Base-by-base conservation (phyloP, 2,329 filamentous ascomycete genomes). In the Talaromyces pinophilus region DNA sequence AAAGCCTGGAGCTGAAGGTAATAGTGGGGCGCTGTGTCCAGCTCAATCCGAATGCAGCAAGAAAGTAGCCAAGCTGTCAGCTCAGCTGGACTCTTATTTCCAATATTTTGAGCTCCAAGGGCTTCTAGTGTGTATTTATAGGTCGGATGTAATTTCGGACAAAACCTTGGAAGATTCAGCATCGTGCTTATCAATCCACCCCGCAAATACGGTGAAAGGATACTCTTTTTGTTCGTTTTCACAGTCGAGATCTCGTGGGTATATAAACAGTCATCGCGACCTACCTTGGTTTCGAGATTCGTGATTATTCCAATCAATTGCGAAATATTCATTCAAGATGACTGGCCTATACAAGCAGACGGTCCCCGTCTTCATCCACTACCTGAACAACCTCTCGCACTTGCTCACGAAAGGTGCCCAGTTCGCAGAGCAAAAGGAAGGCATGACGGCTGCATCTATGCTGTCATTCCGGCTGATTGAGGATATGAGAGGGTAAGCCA, bases 351-450 rank as follows among this genome's bases (percentile, higher is more conserved):
- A 74, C 76, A 73, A 76, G 22, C 68, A 78, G 65, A 76, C 75
- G 66, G 72, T 86, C 67, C 76, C 78, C 0, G 72, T 80, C 60
- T 75, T 83, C 69, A 76, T 83, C 71, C 71, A 72, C 19, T 76
- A 76, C 64, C 75, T 86, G 28, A 76, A 78, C 3, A 81, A 78
- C 65, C 76, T 84, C 35, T 70, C 75, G 19, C 69, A 71, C 54
- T 72, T 84, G 67, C 79, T 86, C 67, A 72, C 76, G 42, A 82
- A 83, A 69, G 83, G 73, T 64, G 77, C 81, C 67, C 68, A 73
- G 3, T 78, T 81, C 67, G 77, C 77, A 64, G 72, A 79, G 30
- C 72, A 79, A 42, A 78, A 80, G 25, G 70, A 70, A 17, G 63
- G 63, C 4, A 33, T 64, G 30, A 64, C 67, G 76, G 78, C 50